Percentiles rank a stretch among this genome's conserved stretches.
These are phyloP conservation scores for Pseudozyma sp. DNA, from an alignment of 1,284 basidiomycete genomes.

Conservation along the genomic window DNA sequence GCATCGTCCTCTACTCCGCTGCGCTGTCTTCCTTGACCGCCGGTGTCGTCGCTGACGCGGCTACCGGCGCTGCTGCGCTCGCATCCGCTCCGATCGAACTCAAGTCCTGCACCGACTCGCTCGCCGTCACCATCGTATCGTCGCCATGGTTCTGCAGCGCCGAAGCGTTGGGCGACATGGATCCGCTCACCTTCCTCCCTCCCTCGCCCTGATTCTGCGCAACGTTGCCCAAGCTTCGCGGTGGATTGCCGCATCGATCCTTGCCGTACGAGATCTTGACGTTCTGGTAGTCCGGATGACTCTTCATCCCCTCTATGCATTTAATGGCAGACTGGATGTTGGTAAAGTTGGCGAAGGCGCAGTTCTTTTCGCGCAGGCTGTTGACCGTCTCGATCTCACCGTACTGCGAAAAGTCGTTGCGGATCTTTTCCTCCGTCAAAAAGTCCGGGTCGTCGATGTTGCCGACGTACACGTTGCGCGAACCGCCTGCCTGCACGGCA, in stretches of 20 bases:
- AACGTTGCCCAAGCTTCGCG: conserved; percentile 48
- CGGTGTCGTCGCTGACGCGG: neutral
- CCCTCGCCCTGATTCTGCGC: conserved; percentile 15
- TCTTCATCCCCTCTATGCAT: conserved; percentile 68
- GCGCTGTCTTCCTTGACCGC: too few relatives aligned
- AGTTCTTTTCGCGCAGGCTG: conserved; percentile 65
- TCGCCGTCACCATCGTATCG: conserved; percentile 53
- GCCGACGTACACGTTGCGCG: conserved; percentile 67
- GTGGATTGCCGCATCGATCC: conserved; percentile 65
- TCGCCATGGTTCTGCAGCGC: conserved; percentile 28
- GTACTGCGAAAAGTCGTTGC: conserved; percentile 63
- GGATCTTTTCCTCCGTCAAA: conserved; percentile 64
- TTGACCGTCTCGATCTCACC: conserved; percentile 68
- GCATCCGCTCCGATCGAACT: conserved; percentile 17
- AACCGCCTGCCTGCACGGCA: conserved; percentile 67
- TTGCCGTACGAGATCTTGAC: conserved; percentile 67
- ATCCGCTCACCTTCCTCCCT: conserved; percentile 34
- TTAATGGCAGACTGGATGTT: conserved; percentile 68
- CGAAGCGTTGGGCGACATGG: conserved; percentile 35
- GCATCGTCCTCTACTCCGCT: too few relatives aligned
- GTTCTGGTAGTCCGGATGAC: conserved; percentile 63
- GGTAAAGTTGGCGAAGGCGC: conserved; percentile 68
- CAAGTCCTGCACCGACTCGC: conserved; percentile 49
- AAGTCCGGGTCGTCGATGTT: conserved; percentile 65
- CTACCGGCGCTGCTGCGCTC: neutral